These are phyloP conservation scores for Cryptosporidium ubiquitum DNA, from an alignment of 169 alveolate species.

Conservation along the genomic window DNA sequence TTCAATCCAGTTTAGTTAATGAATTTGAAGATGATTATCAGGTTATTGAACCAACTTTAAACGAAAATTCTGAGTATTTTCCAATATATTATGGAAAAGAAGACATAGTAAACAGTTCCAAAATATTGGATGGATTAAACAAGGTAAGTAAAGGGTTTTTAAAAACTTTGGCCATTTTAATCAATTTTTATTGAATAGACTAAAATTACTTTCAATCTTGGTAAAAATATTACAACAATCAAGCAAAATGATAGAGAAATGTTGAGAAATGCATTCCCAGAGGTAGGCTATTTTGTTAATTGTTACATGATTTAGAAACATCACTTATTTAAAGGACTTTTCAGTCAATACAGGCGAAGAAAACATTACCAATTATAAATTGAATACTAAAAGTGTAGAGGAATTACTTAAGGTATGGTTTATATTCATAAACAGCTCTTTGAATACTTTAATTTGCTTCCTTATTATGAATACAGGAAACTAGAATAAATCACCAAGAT, in stretches of 20 bases:
- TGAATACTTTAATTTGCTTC: not conserved
- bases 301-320: not conserved
- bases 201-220: constrained; percentile 36
- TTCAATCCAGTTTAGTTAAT: not conserved
- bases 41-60: not conserved
- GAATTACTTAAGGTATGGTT: constrained; percentile 47
- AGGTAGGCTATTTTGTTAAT: not conserved
- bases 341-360: not conserved
- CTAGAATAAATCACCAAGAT: constrained; percentile 15
- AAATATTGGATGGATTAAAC: constrained; percentile 17
- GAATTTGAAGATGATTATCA: not conserved
- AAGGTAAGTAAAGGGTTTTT: constrained; percentile 17
- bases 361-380: not conserved
- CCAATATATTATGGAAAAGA: not conserved
- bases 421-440: not conserved
- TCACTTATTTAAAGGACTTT: not conserved
- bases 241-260: constrained; percentile 30
- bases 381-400: not conserved
- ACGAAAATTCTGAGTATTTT: not conserved
- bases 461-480: constrained; percentile 2
- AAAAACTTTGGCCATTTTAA: not conserved
- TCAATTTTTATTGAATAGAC: constrained; percentile 3
- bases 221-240: constrained; percentile 32
- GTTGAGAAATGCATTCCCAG: constrained; percentile 63
- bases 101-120: not conserved